A percentile compares a stretch with the other conserved stretches of the same genome.
Conservation (phyloP, 441 rosid species). For the Gossypium schwendimanii region DNA sequence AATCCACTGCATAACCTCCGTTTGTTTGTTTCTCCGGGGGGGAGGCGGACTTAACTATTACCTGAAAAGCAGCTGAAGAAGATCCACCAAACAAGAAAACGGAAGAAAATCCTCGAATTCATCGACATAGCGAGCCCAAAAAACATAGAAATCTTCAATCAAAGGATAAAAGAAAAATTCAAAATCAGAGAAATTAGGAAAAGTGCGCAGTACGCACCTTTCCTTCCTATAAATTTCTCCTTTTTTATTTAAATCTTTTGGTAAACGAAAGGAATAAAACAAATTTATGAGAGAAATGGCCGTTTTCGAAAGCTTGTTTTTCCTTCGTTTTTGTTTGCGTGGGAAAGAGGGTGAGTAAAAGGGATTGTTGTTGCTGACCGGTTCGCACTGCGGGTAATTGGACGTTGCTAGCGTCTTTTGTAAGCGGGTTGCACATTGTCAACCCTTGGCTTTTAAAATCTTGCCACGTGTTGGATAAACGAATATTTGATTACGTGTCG, state of each 20-base stretch:
- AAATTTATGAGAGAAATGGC: neutral
- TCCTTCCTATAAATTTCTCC: neutral
- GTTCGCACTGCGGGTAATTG: slow-evolving; percentile 9
- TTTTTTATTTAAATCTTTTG: neutral
- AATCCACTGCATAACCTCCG: neutral
- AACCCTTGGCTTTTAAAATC: neutral
- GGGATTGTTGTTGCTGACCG: neutral
- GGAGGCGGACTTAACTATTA: slow-evolving; percentile 10
- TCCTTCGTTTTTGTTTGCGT: neutral
- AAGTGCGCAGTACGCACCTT: slow-evolving; percentile 11
- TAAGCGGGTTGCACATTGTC: slow-evolving; percentile 9
- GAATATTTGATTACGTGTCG: neutral
- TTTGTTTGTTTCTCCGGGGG: slow-evolving; percentile 1
- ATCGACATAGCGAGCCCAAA: slow-evolving; percentile 14
- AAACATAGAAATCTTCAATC: neutral
- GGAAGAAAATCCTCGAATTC: neutral
- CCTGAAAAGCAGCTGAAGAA: slow-evolving; percentile 50
- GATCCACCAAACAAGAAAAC: slow-evolving; percentile 21
- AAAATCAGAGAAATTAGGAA: neutral
- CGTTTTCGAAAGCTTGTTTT: neutral
- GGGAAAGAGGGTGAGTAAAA: neutral
- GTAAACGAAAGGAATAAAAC: neutral
- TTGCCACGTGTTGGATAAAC: slow-evolving; percentile 13
- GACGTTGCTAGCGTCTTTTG: neutral
- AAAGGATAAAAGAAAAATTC: neutral